Evolutionary conservation across 768 basidiomycete genomes (phyloP), one percentile per base, ranked within the genome.

Genomic region (Boletus tomentosulus): DNA sequence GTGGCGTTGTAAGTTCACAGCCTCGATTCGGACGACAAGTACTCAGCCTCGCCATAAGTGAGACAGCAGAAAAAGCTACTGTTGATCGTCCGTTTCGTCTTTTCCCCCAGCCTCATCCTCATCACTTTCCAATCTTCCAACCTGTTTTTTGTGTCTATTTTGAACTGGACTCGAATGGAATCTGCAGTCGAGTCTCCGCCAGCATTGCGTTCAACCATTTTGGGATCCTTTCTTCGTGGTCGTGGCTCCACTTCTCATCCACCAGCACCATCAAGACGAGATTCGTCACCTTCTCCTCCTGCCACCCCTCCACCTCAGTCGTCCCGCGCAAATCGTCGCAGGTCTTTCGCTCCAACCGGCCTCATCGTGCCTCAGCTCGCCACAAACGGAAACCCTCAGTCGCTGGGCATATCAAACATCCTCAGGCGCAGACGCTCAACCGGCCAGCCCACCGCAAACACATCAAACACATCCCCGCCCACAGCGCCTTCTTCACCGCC

Each of bases 181-280:
- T 51, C 50, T 27, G 33, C 42, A n/a, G 50, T 57, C 52, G 70
- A 67, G 51, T 52, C 73, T 37, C 65, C 70, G 37, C 66, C 71
- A 37, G 68, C 68, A 6, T 66, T 78, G 33, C 76, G 86, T 53
- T 61, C 67, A 57, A 84, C 84, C 56, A 87, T 90, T 67, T 77
- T 90, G 45, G 83, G 86, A 54, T 84, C 83, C 48, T 83, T 89
- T 68, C 76, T 90, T 56, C 82, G 87, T 55, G 81, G 80, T 44
- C 75, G 85, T 66, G 73, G 79, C 43, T 86, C 85, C 31, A 78
- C 83, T 68, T 83, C 84, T 22, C 80, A 83, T 42, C 55, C 56
- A 44, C 53, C 63, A 34, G 11, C 52, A 41, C 53, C 63, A 34
- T 13, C 52, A 41, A 27, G 64, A 35, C 66, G 56, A 53, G 72